Base-by-base conservation (phyloP, 805 yeast species). In the Teunomyces tritomae region DNA sequence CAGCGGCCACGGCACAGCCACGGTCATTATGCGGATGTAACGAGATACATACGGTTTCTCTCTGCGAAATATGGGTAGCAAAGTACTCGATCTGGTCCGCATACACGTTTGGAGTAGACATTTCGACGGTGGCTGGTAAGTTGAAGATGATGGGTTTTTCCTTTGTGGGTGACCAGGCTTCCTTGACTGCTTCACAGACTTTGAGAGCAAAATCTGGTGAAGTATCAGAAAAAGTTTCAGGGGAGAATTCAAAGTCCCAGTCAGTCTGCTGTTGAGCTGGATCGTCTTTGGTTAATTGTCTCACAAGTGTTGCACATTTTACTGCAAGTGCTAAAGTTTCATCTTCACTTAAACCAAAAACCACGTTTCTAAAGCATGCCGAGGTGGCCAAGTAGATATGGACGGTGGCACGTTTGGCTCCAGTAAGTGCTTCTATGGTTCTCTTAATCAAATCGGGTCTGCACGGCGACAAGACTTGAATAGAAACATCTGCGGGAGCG, bases 1-100 rank as follows among this genome's bases (percentile, higher is more conserved):
- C 85, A 30, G 94, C 94, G 8, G 92, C 94, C n/a, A 87, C 91
- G 10, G 87, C 91, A 64, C 92, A 86, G 17, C 95, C 95, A 59
- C 95, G 78, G 68, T 87, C 94, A 57, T 87, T 87, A 67, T 87
- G 95, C 28, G 89, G 87, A 64, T 87, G 95, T 47, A 87, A 77
- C 10, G 94, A 86, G 44, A 87, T 79, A 57, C 88, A 82, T 20
- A 87, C 79, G 54, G 76, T 83, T 48, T 85, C 87, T 54, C 95
- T 80, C 53, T 86, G 79, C 41, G 79, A 57, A 47, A 87, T 79
- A 51, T 80, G 69, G 11, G 78, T 79, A 42, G 80, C 62, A 57
- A 87, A 87, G 64, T 78, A 85, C 72, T 87, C 95, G 49, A 87
- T 82, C 73, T 86, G 94, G 63, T 87, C 95, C 36, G 95, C 95